Evolutionary conservation across 306 rosid species (phyloP).

Genomic region (Amphicarpaea edgeworthii): DNA sequence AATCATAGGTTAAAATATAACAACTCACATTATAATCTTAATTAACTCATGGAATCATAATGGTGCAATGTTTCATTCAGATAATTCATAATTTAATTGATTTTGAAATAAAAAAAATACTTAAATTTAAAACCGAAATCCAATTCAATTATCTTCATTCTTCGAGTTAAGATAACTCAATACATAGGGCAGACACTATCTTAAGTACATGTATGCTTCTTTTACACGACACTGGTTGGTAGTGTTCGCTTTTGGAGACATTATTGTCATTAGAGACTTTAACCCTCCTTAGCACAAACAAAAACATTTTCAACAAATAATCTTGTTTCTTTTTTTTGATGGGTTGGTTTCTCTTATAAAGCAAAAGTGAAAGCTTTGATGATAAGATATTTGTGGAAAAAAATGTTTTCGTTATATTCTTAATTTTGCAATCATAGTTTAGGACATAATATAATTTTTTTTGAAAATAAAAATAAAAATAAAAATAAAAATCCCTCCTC

Average conservation of each 20-base stretch:
- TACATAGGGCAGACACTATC: background rate
- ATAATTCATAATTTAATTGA: no score
- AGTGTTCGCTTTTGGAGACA: background rate
- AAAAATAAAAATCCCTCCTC: no score
- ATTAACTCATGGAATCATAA: no score
- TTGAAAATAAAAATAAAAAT: no score
- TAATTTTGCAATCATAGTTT: background rate
- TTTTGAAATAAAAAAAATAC: background rate
- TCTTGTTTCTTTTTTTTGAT: background rate
- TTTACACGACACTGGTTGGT: constrained; percentile 1
- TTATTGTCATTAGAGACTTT: background rate
- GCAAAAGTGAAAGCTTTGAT: background rate
- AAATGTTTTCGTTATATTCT: background rate
- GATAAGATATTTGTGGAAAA: background rate
- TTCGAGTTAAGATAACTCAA: background rate
- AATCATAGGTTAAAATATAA: background rate
- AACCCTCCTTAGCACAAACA: background rate
- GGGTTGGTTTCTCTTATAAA: background rate
- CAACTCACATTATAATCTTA: background rate
- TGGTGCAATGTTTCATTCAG: no score
- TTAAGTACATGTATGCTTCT: background rate
- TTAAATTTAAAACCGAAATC: background rate
- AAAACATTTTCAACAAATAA: background rate
- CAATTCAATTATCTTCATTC: background rate
- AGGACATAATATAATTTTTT: background rate